Evolutionary conservation across 2,329 filamentous ascomycete genomes (phyloP).

Genomic region (Nemania sp.): DNA sequence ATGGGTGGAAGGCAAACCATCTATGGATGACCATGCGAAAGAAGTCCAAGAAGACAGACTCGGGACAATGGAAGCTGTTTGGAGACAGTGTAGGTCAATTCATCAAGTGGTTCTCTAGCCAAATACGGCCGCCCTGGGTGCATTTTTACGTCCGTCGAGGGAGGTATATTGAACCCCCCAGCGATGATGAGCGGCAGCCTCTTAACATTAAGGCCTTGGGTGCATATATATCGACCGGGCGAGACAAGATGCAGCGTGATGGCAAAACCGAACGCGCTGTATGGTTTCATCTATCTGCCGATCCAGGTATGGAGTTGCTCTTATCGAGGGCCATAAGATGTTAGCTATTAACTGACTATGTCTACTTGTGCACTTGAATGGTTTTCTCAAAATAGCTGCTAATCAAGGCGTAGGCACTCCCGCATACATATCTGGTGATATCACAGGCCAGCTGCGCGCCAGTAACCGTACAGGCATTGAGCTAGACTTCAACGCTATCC

Average conservation of each 20-base stretch:
- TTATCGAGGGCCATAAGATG: background rate
- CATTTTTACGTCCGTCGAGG: conserved; percentile 28
- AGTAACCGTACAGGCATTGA: conserved; percentile 17
- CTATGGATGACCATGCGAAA: conserved; percentile 21
- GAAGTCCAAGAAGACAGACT: background rate
- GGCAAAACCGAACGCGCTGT: conserved; percentile 5
- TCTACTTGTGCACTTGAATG: background rate
- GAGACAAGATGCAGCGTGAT: conserved; percentile 9
- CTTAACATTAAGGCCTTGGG: conserved; percentile 23
- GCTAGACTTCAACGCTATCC: conserved; percentile 14
- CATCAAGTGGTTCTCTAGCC: conserved; percentile 13
- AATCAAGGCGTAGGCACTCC: conserved; percentile 14
- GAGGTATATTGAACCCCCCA: conserved; percentile 5
- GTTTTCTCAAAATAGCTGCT: background rate
- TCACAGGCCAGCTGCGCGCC: conserved; percentile 21
- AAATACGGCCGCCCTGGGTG: conserved; percentile 25
- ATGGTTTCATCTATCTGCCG: conserved; percentile 29
- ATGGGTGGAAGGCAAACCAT: conserved; percentile 4
- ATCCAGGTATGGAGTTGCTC: conserved; percentile 18
- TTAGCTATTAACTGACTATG: background rate
- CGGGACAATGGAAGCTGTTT: conserved; percentile 1
- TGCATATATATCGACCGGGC: conserved; percentile 12
- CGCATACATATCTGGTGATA: conserved; percentile 25
- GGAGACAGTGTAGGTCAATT: conserved; percentile 11
- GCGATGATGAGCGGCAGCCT: conserved; percentile 11